phyloP scores from a whole-genome alignment of 345 rosid genomes.

The Populus simonii region DNA sequence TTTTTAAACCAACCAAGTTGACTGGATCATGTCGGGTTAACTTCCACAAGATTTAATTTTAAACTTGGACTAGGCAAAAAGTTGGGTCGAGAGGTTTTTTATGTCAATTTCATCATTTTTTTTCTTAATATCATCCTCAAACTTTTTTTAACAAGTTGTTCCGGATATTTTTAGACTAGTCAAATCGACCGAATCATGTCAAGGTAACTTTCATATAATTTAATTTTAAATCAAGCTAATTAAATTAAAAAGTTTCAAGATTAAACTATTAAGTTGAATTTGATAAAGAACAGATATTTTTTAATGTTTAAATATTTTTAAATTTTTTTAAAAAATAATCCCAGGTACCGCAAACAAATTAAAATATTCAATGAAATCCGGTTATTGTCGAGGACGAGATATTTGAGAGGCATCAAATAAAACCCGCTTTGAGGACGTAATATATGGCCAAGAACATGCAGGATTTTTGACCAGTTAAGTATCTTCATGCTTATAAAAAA shows the following conservation, averaged over 20 bases:
- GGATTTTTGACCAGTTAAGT: too few relatives aligned
- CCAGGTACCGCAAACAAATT: too few relatives aligned
- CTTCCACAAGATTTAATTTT: fast-evolving
- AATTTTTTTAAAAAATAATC: too few relatives aligned
- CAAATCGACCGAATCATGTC: fast-evolving
- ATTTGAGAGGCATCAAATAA: background rate
- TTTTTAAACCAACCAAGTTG: fast-evolving
- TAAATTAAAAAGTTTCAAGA: too few relatives aligned
- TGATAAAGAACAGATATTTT: too few relatives aligned
- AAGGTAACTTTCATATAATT: fast-evolving
- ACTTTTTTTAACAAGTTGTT: fast-evolving
- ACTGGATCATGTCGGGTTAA: fast-evolving
- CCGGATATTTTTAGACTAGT: fast-evolving
- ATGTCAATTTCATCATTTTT: too few relatives aligned
- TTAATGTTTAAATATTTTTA: too few relatives aligned
- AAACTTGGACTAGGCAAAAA: fast-evolving
- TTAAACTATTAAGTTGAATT: too few relatives aligned
- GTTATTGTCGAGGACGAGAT: background rate
- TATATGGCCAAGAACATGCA: background rate
- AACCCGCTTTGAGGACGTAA: background rate
- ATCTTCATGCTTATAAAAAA: background rate
- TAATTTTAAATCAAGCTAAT: too few relatives aligned
- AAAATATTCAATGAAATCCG: background rate
- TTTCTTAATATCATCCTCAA: fast-evolving
- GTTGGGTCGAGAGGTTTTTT: too few relatives aligned